A percentile compares a stretch with the other conserved stretches of the same genome.
Conservation (phyloP, 768 basidiomycete species). For the Mycena epipterygia region DNA sequence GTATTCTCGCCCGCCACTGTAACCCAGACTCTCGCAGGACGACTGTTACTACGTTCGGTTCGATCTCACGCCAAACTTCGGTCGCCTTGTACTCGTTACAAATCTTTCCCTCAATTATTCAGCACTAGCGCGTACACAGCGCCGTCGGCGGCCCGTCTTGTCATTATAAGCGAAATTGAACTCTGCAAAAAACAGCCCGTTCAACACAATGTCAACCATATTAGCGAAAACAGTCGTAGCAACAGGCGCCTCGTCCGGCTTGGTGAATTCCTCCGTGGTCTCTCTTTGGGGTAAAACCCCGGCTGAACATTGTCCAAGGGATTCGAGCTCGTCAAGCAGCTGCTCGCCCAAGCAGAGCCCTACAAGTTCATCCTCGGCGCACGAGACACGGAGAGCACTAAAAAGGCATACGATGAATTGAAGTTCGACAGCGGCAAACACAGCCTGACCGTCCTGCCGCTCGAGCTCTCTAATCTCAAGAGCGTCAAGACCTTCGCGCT, state of each 20-base stretch:
- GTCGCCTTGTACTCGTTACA: no score
- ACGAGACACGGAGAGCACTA: constrained; percentile 10
- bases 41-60: no score
- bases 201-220: not conserved
- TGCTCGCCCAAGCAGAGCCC: constrained; percentile 14
- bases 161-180: no score
- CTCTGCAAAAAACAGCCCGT: no score
- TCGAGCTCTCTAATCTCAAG: constrained; percentile 26
- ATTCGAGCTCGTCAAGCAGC: constrained; percentile 33
- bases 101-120: no score
- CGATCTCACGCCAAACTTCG: no score
- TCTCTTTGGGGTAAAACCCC: no score
- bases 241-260: constrained; percentile 30
- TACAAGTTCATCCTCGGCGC: constrained; percentile 32
- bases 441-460: constrained; percentile 19
- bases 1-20: not conserved
- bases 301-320: no score
- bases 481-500: constrained; percentile 23
- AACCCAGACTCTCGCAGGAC: not conserved
- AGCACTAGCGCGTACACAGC: no score
- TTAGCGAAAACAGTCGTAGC: constrained; percentile 30
- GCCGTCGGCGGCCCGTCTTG: no score
- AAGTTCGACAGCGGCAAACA: constrained; percentile 3
- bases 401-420: constrained; percentile 17
- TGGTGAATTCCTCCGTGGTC: constrained; percentile 11